A percentile compares a stretch with the other conserved stretches of the same genome.
phyloP scores from a whole-genome alignment of 2,329 filamentous ascomycete species.

The Drechslerella dactyloides region DNA sequence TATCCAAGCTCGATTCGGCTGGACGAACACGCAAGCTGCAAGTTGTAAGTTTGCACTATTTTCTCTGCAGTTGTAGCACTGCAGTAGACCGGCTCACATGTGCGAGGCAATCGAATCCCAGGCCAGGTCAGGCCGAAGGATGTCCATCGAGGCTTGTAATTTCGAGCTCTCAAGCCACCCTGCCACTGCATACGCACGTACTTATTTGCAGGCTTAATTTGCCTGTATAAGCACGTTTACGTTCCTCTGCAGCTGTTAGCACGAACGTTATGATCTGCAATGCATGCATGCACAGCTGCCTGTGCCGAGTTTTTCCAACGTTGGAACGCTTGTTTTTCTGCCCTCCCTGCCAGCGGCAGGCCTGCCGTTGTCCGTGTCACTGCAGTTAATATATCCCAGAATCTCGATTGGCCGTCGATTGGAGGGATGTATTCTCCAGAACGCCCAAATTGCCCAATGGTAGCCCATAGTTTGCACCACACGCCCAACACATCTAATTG shows the following conservation, averaged over 20 bases:
- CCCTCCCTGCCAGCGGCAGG: not conserved
- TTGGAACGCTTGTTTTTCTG: not conserved
- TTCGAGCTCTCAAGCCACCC: too few relatives aligned
- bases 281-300: too few relatives aligned
- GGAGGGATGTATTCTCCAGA: not conserved
- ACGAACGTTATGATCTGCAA: not conserved
- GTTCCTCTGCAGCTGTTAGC: not conserved
- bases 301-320: not conserved
- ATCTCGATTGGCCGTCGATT: not conserved
- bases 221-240: not conserved
- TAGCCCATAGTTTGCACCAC: not conserved
- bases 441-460: not conserved
- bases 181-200: not conserved
- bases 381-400: not conserved
- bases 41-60: not conserved
- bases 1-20: not conserved
- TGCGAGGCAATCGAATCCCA: not conserved
- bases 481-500: not conserved
- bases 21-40: not conserved
- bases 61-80: not conserved
- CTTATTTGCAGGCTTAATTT: not conserved
- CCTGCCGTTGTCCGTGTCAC: not conserved
- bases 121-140: too few relatives aligned
- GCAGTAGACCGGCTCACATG: too few relatives aligned
- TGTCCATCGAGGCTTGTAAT: too few relatives aligned